Conservation (phyloP, 2,329 filamentous ascomycete species). For the Xylariaceae sp. region DNA sequence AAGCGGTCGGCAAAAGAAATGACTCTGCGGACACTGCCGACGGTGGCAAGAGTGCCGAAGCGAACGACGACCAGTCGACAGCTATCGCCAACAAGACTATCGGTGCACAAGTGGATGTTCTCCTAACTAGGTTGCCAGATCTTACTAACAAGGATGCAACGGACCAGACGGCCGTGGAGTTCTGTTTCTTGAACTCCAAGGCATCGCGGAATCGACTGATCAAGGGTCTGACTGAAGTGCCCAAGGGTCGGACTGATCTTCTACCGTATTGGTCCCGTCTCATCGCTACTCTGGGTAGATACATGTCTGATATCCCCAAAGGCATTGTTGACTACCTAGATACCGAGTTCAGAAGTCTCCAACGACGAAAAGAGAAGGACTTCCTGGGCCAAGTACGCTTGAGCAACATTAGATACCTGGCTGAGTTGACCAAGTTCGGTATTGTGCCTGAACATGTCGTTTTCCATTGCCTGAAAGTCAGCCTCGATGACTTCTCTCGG, state of each 20-base stretch:
- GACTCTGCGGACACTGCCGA: constrained; percentile 50
- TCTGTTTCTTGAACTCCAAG: constrained; percentile 97
- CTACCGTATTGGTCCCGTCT: constrained; percentile 88
- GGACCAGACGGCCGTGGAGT: constrained; percentile 89
- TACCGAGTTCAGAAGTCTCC: constrained; percentile 92
- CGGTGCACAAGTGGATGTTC: constrained; percentile 88
- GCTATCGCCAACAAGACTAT: constrained; percentile 97
- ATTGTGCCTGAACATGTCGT: constrained; percentile 98
- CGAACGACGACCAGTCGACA: constrained; percentile 77
- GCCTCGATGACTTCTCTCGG: constrained; percentile 91
- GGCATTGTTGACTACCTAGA: constrained; percentile 88
- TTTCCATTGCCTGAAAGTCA: constrained; percentile 97
- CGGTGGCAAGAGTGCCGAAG: constrained; percentile 45
- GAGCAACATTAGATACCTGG: constrained; percentile 94
- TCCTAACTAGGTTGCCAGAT: constrained; percentile 83
- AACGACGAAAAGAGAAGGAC: constrained; percentile 95
- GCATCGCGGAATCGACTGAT: constrained; percentile 90
- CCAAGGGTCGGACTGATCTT: constrained; percentile 87
- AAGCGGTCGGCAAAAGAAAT: constrained; percentile 71
- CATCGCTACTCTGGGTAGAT: constrained; percentile 86
- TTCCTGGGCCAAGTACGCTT: constrained; percentile 91
- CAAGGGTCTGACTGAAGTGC: constrained; percentile 89
- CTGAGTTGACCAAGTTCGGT: constrained; percentile 95
- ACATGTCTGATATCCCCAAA: constrained; percentile 91
- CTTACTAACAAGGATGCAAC: constrained; percentile 86